phyloP scores from a whole-genome alignment of 2,329 filamentous ascomycete genomes.

The Saccharata proteae region DNA sequence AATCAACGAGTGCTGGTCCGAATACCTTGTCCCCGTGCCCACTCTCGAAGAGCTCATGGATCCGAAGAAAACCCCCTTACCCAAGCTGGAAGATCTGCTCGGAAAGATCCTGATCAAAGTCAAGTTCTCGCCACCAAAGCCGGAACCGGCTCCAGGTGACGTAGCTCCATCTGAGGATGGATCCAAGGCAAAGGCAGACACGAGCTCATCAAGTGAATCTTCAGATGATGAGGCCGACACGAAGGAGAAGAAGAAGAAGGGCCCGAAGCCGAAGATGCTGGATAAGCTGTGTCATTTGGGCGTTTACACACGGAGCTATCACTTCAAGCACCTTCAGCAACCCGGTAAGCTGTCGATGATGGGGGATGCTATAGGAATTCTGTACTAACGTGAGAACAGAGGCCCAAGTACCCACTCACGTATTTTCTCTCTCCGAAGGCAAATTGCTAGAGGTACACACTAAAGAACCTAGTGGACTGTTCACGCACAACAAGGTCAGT shows the following conservation, averaged over 20 bases:
- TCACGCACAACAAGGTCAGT: constrained; percentile 65
- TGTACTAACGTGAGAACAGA: constrained; percentile 16
- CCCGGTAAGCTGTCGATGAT: constrained; percentile 45
- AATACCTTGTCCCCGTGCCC: constrained; percentile 55
- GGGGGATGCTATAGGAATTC: not conserved
- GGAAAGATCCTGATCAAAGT: constrained; percentile 59
- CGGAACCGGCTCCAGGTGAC: constrained; percentile 49
- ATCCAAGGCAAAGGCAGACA: constrained; percentile 6
- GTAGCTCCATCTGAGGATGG: constrained; percentile 27
- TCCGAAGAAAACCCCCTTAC: constrained; percentile 36
- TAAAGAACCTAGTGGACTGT: constrained; percentile 45
- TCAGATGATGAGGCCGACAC: constrained; percentile 24
- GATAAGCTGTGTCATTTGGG: constrained; percentile 61
- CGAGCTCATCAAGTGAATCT: constrained; percentile 16
- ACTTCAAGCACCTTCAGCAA: constrained; percentile 61
- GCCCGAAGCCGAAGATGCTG: constrained; percentile 49
- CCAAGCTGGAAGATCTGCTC: constrained; percentile 52
- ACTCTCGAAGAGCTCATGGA: constrained; percentile 35
- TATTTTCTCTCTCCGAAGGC: constrained; percentile 53
- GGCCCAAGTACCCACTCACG: constrained; percentile 44
- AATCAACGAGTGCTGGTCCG: constrained; percentile 80
- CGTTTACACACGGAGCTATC: constrained; percentile 77
- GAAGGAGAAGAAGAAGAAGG: constrained; percentile 36
- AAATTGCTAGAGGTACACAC: constrained; percentile 55
- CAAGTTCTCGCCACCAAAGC: constrained; percentile 32